Evolutionary conservation across 2,329 filamentous ascomycete genomes (phyloP).

Genomic region (Penicillium sp.): DNA sequence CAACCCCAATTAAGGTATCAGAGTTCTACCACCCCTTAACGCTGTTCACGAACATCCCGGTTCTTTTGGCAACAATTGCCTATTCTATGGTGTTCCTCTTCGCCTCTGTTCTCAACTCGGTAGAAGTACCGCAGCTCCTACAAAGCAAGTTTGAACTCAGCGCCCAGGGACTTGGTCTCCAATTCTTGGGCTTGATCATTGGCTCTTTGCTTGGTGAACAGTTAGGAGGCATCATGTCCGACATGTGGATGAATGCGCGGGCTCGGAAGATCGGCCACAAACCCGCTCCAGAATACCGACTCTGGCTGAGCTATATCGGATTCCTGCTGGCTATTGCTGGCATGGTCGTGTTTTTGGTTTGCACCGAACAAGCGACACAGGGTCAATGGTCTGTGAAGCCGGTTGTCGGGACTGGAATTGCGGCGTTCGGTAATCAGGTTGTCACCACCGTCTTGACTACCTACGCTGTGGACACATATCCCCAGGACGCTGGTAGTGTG

Average conservation of each 20-base stretch:
- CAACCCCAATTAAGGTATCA: conserved; percentile 49
- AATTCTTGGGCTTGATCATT: conserved; percentile 62
- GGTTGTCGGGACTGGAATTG: conserved; percentile 58
- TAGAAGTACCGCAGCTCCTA: conserved; percentile 65
- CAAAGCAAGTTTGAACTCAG: conserved; percentile 61
- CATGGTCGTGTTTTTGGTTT: conserved; percentile 60
- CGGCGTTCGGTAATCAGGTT: conserved; percentile 63
- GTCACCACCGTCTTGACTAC: conserved; percentile 66
- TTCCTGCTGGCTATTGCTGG: conserved; percentile 58
- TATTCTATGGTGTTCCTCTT: conserved; percentile 65
- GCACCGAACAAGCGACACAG: conserved; percentile 49
- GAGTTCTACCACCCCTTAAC: conserved; percentile 59
- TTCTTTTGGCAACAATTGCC: conserved; percentile 56
- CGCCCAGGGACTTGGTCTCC: conserved; percentile 61
- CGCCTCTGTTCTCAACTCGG: conserved; percentile 56
- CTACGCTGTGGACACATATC: conserved; percentile 62
- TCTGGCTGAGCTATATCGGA: conserved; percentile 63
- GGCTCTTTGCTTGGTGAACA: conserved; percentile 64
- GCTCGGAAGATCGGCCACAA: conserved; percentile 38
- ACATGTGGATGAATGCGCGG: conserved; percentile 59
- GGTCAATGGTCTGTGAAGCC: conserved; percentile 61
- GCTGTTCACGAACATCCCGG: conserved; percentile 51
- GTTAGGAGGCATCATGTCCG: conserved; percentile 58
- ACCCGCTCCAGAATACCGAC: conserved; percentile 56
- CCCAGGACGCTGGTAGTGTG: conserved; percentile 57